phyloP scores from a whole-genome alignment of 306 rosid species.

The Casuarina equisetifolia region DNA sequence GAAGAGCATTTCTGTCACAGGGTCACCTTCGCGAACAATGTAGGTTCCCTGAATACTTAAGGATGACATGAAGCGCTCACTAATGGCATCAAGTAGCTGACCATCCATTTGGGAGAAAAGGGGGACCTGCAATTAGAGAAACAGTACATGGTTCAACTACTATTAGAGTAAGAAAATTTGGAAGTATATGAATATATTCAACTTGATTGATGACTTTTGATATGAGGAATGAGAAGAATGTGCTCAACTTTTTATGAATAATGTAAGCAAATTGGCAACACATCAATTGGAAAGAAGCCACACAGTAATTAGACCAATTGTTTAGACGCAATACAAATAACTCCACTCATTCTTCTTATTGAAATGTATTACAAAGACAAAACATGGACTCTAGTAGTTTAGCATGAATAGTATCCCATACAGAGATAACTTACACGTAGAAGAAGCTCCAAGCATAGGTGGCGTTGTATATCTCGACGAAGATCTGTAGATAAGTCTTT shows the following conservation, averaged over 20 bases:
- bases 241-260: no score
- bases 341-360: neutral
- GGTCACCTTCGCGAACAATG: constrained; percentile 92
- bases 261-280: neutral
- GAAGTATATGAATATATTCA: neutral
- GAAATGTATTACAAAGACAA: neutral
- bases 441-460: constrained; percentile 87
- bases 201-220: no score
- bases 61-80: constrained; percentile 77
- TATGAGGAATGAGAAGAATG: no score
- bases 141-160: constrained; percentile 8
- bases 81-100: constrained; percentile 83
- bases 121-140: constrained; percentile 64
- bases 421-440: constrained; percentile 59
- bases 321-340: neutral
- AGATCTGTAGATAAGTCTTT: constrained; percentile 63
- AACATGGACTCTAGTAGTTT: neutral
- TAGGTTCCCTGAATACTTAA: constrained; percentile 73
- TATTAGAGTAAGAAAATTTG: neutral
- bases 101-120: constrained; percentile 91
- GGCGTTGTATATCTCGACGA: constrained; percentile 85
- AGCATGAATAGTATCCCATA: neutral
- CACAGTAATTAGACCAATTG: neutral
- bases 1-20: constrained; percentile 88
- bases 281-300: neutral